These are phyloP conservation scores for Clonostachys byssicola DNA, from an alignment of 2,329 filamentous ascomycete species.

Conservation along the genomic window DNA sequence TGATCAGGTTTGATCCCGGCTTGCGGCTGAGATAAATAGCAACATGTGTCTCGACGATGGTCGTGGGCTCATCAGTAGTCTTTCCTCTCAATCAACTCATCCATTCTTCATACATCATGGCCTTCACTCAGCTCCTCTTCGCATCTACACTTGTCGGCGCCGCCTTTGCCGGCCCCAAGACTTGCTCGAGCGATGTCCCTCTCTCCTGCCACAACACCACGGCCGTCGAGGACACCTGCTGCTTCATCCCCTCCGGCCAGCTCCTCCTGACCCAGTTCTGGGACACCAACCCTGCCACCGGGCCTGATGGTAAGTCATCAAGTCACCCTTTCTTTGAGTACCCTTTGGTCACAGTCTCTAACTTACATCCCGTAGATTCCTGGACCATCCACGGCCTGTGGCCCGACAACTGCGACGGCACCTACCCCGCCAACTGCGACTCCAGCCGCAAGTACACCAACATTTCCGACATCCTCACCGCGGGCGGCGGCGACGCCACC, in stretches of 20 bases:
- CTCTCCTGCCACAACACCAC: constrained; percentile 63
- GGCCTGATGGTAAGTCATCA: constrained; percentile 40
- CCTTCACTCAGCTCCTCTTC: no score
- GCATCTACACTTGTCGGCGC: constrained; percentile 7
- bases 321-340: no score
- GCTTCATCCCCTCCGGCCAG: constrained; percentile 68
- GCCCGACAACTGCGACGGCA: constrained; percentile 67
- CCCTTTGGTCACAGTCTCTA: background rate
- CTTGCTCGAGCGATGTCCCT: constrained; percentile 26
- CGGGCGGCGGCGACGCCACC: constrained; percentile 45
- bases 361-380: constrained; percentile 38
- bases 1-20: no score
- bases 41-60: no score
- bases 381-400: constrained; percentile 73
- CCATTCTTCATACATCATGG: no score
- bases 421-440: constrained; percentile 65
- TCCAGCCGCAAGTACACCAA: constrained; percentile 56
- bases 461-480: constrained; percentile 58
- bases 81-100: no score
- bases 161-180: constrained; percentile 6
- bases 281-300: constrained; percentile 62
- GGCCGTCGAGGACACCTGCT: constrained; percentile 61
- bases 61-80: no score
- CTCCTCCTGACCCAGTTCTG: constrained; percentile 75
- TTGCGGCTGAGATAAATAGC: no score